These are phyloP conservation scores for Fusarium hostae DNA, from an alignment of 2,329 filamentous ascomycete genomes.

Conservation along the genomic window DNA sequence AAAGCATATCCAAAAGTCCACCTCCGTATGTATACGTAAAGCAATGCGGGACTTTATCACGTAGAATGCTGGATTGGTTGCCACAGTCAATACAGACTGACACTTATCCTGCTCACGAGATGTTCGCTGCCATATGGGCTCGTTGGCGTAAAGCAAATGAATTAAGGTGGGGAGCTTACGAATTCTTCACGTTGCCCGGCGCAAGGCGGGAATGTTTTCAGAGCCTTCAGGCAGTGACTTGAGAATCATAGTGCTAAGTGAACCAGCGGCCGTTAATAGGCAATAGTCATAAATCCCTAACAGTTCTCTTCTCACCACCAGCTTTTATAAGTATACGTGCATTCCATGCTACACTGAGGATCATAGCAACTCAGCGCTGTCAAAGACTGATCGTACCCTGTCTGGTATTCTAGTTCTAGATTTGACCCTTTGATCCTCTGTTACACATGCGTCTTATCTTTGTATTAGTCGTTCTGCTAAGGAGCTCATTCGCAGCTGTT, in stretches of 20 bases:
- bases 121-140: background rate
- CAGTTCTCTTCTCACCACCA: background rate
- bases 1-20: background rate
- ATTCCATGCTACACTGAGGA: background rate
- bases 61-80: background rate
- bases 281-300: background rate
- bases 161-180: background rate
- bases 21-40: background rate
- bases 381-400: background rate
- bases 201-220: background rate
- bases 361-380: background rate
- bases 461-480: background rate
- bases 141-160: background rate
- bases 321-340: background rate
- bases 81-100: background rate
- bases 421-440: background rate
- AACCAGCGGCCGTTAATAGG: background rate
- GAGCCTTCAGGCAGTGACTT: background rate
- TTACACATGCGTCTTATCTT: background rate
- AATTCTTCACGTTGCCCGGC: background rate
- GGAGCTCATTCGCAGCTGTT: background rate
- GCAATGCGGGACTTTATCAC: background rate
- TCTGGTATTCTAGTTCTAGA: background rate
- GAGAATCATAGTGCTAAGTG: background rate
- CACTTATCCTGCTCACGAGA: background rate